Conservation (phyloP, 306 rosid species). For the Quillaja saponaria region DNA sequence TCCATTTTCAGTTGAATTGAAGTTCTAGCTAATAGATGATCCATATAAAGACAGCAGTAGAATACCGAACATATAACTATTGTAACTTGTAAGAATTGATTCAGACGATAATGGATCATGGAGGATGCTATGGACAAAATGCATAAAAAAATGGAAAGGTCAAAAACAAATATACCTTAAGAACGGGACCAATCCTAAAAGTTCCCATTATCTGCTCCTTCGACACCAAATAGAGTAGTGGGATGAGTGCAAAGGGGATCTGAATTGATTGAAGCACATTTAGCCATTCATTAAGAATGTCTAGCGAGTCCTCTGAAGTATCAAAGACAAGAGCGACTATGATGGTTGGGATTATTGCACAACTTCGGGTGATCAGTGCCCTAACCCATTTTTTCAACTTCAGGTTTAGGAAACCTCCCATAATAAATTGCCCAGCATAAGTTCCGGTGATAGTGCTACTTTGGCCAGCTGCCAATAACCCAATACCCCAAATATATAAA, state of each 20-base stretch:
- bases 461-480: constrained; percentile 94
- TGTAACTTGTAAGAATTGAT: neutral
- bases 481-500: constrained; percentile 89
- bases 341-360: constrained; percentile 83
- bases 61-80: constrained; percentile 17
- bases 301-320: constrained; percentile 65
- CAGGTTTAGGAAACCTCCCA: constrained; percentile 91
- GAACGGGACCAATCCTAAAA: constrained; percentile 74
- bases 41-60: neutral
- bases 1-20: neutral
- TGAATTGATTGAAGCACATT: constrained; percentile 96
- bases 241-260: constrained; percentile 96
- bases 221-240: constrained; percentile 87
- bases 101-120: neutral
- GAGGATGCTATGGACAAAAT: constrained; percentile 22
- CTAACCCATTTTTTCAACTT: constrained; percentile 91
- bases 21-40: constrained; percentile 2
- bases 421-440: constrained; percentile 98
- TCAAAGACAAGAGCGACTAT: constrained; percentile 82
- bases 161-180: constrained; percentile 57
- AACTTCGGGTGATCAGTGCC: constrained; percentile 87
- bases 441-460: constrained; percentile 99
- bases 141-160: constrained; percentile 7
- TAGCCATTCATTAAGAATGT: constrained; percentile 91
- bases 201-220: constrained; percentile 90